phyloP scores from a whole-genome alignment of 495 filamentous ascomycete species.

The Cetradonia linearis region DNA sequence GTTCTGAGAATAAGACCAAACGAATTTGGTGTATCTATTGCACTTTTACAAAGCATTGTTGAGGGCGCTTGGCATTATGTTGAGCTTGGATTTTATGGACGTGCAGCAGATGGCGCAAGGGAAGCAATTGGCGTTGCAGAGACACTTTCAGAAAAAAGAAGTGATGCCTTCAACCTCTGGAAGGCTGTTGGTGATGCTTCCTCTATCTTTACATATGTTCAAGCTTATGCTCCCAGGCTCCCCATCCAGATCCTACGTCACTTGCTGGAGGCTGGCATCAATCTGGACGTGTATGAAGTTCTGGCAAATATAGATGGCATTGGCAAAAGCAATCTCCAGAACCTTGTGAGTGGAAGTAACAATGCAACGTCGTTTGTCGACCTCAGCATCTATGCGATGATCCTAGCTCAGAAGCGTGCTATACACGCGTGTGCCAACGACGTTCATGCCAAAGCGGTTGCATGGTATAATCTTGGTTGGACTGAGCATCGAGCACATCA shows the following conservation, averaged over 20 bases:
- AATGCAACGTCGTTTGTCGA: conserved; percentile 34
- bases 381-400: conserved; percentile 51
- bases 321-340: conserved; percentile 40
- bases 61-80: conserved; percentile 69
- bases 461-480: conserved; percentile 95
- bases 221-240: conserved; percentile 48
- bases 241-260: conserved; percentile 43
- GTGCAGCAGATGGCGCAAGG: conserved; percentile 56
- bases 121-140: conserved; percentile 47
- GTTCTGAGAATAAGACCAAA: conserved; percentile 54
- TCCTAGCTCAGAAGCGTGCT: conserved; percentile 79
- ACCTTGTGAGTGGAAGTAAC: conserved; percentile 31
- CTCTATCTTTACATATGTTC: conserved; percentile 68
- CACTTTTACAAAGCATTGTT: conserved; percentile 74
- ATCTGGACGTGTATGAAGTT: conserved; percentile 47
- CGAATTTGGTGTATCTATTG: conserved; percentile 80
- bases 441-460: conserved; percentile 82
- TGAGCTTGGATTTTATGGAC: conserved; percentile 73
- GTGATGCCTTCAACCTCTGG: conserved; percentile 86
- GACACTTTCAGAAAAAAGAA: conserved; percentile 39
- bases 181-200: conserved; percentile 87
- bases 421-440: conserved; percentile 65
- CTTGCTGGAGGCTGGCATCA: conserved; percentile 42
- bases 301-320: conserved; percentile 65
- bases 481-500: conserved; percentile 74